phyloP scores from a whole-genome alignment of 352 stramenopile species.

The Aphanomyces stellatus region DNA sequence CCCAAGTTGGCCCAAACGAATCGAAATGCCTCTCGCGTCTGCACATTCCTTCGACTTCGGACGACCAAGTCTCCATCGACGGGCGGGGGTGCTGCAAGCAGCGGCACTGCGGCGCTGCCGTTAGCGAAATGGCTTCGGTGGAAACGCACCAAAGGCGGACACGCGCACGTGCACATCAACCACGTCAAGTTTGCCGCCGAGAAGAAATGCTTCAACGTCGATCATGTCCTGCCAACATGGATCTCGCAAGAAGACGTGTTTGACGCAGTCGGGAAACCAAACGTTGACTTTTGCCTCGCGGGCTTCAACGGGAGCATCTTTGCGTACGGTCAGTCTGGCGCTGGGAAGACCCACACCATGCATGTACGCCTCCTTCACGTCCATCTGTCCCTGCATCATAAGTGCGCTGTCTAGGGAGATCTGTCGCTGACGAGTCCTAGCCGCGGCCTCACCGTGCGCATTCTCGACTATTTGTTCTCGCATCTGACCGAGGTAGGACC shows the following conservation, averaged over 20 bases:
- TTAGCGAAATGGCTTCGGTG: background rate
- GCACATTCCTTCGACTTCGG: background rate
- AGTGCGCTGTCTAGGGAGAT: background rate
- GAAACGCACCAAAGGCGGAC: background rate
- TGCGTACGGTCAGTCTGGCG: conserved; percentile 86
- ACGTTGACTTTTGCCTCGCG: conserved; percentile 47
- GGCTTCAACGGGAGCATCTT: conserved; percentile 89
- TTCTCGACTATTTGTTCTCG: conserved; percentile 42
- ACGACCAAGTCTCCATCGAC: background rate
- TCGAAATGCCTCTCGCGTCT: background rate
- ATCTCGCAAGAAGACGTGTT: conserved; percentile 79
- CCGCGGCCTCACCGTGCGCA: conserved; percentile 43
- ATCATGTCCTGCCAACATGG: conserved; percentile 54
- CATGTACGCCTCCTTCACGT: conserved; percentile 33
- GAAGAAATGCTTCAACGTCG: conserved; percentile 23
- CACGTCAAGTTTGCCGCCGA: background rate
- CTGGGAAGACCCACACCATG: conserved; percentile 91
- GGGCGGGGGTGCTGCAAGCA: background rate
- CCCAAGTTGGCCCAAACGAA: background rate
- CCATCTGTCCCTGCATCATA: background rate
- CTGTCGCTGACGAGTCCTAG: conserved; percentile 22
- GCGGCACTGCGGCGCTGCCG: background rate
- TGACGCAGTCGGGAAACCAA: conserved; percentile 38
- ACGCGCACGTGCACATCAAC: background rate
- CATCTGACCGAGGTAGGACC: conserved; percentile 18